These are phyloP conservation scores for Heritiera fomes DNA, from an alignment of 345 rosid species.

Conservation along the genomic window DNA sequence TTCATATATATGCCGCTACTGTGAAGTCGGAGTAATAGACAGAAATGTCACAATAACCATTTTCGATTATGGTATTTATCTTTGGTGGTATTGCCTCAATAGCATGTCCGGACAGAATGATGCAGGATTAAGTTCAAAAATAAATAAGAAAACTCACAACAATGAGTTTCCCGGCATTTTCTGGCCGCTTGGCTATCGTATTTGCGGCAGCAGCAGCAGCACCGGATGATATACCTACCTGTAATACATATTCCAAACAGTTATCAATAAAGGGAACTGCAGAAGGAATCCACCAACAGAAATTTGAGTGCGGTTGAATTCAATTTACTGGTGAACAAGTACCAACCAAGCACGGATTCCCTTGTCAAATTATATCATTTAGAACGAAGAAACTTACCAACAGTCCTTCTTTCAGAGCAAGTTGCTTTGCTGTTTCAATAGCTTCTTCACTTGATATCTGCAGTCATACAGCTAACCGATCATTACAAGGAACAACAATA, in stretches of 20 bases:
- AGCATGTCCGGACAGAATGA: neutral
- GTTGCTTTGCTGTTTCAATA: conserved; percentile 53
- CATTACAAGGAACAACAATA: neutral
- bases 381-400: conserved; percentile 34
- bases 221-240: conserved; percentile 83
- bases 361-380: neutral
- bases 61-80: neutral
- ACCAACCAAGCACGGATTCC: neutral
- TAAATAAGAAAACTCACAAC: conserved; percentile 43
- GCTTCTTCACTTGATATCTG: conserved; percentile 64
- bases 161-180: conserved; percentile 66
- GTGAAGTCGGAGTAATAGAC: neutral
- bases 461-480: neutral
- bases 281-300: neutral
- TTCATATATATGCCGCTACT: neutral
- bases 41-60: neutral
- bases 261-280: neutral
- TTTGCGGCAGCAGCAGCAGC: conserved; percentile 63
- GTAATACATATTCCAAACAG: neutral
- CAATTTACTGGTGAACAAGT: neutral
- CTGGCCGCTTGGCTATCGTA: conserved; percentile 57
- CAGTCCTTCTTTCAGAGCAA: conserved; percentile 62
- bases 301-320: neutral
- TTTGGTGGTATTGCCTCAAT: neutral
- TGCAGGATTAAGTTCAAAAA: neutral